Percentiles rank a stretch among this genome's conserved stretches.
Conservation (phyloP, 208 protist species). For the Crithidia expoeki region DNA sequence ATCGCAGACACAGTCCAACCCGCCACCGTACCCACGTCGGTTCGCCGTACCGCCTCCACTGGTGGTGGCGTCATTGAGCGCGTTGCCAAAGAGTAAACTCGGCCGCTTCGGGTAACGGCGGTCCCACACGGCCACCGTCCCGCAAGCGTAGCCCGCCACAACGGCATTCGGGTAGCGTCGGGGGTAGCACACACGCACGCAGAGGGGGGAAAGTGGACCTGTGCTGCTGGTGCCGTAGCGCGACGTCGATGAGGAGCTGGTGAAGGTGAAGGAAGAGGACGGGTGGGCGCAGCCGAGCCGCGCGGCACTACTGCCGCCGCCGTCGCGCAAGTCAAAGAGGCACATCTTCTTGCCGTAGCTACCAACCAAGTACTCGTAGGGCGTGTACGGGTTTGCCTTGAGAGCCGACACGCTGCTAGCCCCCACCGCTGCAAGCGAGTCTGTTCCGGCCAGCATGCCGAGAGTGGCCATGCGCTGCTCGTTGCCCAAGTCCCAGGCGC, state of each 20-base stretch:
- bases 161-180: conserved; percentile 69
- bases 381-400: conserved; percentile 42
- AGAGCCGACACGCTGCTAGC: conserved; percentile 18
- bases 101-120: conserved; percentile 31
- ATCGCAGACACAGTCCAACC: background rate
- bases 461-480: conserved; percentile 36
- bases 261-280: conserved; percentile 9
- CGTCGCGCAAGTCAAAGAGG: conserved; percentile 41
- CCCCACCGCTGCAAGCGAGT: background rate
- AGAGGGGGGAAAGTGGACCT: conserved; percentile 22
- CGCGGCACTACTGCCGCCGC: conserved; percentile 30
- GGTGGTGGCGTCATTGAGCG: conserved; percentile 11
- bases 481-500: conserved; percentile 57
- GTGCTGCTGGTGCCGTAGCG: background rate
- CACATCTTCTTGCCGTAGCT: conserved; percentile 40
- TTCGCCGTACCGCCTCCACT: background rate
- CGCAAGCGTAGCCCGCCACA: conserved; percentile 62
- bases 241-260: background rate
- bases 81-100: conserved; percentile 21
- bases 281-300: conserved; percentile 41
- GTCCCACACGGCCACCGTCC: conserved; percentile 52
- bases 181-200: conserved; percentile 50
- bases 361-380: conserved; percentile 36
- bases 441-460: conserved; percentile 30
- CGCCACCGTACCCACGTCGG: too few species aligned